phyloP scores from a whole-genome alignment of 2,329 filamentous ascomycete species.

The Fusarium sp. region DNA sequence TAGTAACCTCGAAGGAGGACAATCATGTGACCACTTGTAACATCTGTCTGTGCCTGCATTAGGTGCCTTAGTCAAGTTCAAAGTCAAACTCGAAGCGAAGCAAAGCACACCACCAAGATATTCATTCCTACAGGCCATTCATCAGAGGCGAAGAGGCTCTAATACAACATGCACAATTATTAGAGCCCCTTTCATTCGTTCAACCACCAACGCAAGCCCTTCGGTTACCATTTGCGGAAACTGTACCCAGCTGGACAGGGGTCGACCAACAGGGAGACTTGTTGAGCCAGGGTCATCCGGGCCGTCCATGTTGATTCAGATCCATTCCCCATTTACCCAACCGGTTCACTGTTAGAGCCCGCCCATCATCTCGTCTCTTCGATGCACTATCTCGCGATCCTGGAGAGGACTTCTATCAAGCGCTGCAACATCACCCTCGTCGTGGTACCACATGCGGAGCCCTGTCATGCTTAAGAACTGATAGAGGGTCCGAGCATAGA shows the following conservation, averaged over 20 bases:
- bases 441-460: constrained; percentile 24
- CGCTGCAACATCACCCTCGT: constrained; percentile 27
- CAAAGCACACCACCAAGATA: neutral
- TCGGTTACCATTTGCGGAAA: constrained; percentile 33
- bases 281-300: constrained; percentile 29
- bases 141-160: neutral
- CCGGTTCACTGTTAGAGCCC: constrained; percentile 17
- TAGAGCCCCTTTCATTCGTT: constrained; percentile 30
- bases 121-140: neutral
- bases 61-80: constrained; percentile 9
- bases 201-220: constrained; percentile 21
- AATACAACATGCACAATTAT: constrained; percentile 13
- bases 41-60: constrained; percentile 16
- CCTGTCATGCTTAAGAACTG: constrained; percentile 7
- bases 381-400: constrained; percentile 38
- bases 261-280: constrained; percentile 15
- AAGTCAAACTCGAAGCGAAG: neutral
- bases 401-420: constrained; percentile 20
- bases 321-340: constrained; percentile 30
- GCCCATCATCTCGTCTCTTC: constrained; percentile 18
- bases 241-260: constrained; percentile 27
- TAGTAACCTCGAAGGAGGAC: neutral
- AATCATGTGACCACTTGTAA: neutral
- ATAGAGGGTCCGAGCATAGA: constrained; percentile 34
- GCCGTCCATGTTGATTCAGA: constrained; percentile 40